These are phyloP conservation scores for Odontarrhena argentea DNA, from an alignment of 345 rosid genomes.

Conservation along the genomic window DNA sequence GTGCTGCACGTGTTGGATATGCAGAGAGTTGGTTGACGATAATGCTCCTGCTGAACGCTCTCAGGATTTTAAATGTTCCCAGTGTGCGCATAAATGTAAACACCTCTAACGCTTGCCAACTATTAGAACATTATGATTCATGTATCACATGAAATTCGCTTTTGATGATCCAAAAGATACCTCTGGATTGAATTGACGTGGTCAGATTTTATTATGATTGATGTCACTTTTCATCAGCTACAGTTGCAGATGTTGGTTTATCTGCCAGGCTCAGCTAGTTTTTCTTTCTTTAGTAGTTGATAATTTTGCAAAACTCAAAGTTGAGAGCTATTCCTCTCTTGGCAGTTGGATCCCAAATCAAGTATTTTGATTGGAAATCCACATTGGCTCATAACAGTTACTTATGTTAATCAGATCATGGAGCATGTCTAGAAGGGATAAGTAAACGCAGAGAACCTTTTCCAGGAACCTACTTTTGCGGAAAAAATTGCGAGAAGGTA, in stretches of 20 bases:
- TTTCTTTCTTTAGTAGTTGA: constrained; percentile 23
- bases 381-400: constrained; percentile 29
- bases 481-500: constrained; percentile 78
- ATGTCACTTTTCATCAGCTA: constrained; percentile 9
- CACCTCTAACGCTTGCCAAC: constrained; percentile 17
- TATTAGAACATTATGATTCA: constrained; percentile 15
- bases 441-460: constrained; percentile 42
- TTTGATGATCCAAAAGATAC: constrained; percentile 13
- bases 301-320: background rate
- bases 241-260: constrained; percentile 23
- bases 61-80: constrained; percentile 68
- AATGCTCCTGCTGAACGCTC: constrained; percentile 46
- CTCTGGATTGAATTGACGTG: constrained; percentile 9
- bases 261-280: constrained; percentile 25
- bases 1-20: constrained; percentile 80
- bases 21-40: constrained; percentile 69
- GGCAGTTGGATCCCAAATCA: background rate
- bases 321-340: constrained; percentile 10
- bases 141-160: constrained; percentile 8
- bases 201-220: constrained; percentile 7
- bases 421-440: constrained; percentile 54
- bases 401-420: constrained; percentile 66
- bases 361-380: constrained; percentile 19
- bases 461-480: constrained; percentile 69
- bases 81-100: constrained; percentile 91